These are phyloP conservation scores for Xylariales sp. DNA, from an alignment of 2,329 filamentous ascomycete species.

Conservation along the genomic window DNA sequence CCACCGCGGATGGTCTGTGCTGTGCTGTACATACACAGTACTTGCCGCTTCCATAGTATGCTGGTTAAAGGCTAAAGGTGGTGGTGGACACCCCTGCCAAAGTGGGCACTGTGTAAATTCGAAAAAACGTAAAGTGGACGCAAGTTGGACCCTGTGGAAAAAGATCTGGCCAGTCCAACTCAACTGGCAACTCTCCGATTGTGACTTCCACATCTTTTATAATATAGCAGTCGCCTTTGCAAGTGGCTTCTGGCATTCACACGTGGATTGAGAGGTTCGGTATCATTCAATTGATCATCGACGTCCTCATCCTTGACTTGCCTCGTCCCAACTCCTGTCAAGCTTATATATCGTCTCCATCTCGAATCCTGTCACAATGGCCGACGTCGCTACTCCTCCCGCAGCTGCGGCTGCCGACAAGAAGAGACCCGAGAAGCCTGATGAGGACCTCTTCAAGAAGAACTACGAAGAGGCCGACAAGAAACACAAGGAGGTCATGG, in stretches of 20 bases:
- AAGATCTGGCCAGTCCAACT: constrained; percentile 10
- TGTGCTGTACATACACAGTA: no score
- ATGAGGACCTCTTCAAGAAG: constrained; percentile 79
- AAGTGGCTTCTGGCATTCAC: background rate
- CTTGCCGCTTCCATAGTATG: no score
- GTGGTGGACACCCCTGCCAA: no score
- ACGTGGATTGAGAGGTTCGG: background rate
- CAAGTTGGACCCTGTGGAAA: constrained; percentile 5
- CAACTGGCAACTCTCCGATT: background rate
- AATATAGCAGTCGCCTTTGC: background rate
- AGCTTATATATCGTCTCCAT: no score
- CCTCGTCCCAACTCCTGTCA: no score
- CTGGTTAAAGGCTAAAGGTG: no score
- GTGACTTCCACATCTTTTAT: background rate
- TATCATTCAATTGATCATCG: constrained; percentile 14
- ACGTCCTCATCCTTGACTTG: constrained; percentile 8
- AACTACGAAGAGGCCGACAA: constrained; percentile 79
- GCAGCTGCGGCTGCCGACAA: constrained; percentile 39
- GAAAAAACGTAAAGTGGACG: no score
- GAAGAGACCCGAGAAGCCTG: constrained; percentile 75
- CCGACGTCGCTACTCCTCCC: constrained; percentile 40
- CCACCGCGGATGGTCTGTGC: no score
- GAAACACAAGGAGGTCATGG: constrained; percentile 73
- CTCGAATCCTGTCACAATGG: no score
- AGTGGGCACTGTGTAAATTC: no score